These are phyloP conservation scores for Parathielavia hyrcaniae DNA, from an alignment of 495 filamentous ascomycete species.

Conservation along the genomic window DNA sequence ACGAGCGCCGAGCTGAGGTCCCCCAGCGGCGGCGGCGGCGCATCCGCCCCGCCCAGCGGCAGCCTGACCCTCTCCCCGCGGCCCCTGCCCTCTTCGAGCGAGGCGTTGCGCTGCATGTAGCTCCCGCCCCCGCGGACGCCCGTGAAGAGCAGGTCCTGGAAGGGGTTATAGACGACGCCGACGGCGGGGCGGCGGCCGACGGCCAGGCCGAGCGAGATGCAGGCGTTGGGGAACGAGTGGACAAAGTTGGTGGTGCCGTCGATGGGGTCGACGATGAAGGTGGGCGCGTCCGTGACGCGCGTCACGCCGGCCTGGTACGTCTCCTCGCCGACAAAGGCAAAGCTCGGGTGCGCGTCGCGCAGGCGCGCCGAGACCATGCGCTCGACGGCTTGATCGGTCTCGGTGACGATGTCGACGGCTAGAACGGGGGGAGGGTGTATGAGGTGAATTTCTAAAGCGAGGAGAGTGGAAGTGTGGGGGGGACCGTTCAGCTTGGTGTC, in stretches of 20 bases:
- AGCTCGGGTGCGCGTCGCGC: conserved; percentile 57
- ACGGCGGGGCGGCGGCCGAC: conserved; percentile 57
- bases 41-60: conserved; percentile 52
- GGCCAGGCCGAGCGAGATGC: conserved; percentile 74
- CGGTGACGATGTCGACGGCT: conserved; percentile 43
- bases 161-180: conserved; percentile 83
- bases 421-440: not conserved
- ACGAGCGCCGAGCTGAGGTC: conserved; percentile 59
- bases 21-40: conserved; percentile 44
- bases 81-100: conserved; percentile 25
- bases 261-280: conserved; percentile 85
- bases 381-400: conserved; percentile 55
- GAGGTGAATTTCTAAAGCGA: conserved; percentile 7
- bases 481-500: conserved; percentile 83
- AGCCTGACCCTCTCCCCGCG: conserved; percentile 31
- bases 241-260: conserved; percentile 90
- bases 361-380: conserved; percentile 63
- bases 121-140: conserved; percentile 65
- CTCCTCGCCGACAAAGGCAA: conserved; percentile 76
- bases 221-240: conserved; percentile 71
- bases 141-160: conserved; percentile 59
- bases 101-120: conserved; percentile 46
- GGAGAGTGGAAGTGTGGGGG: conserved; percentile 8
- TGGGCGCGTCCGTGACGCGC: conserved; percentile 60
- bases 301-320: conserved; percentile 63